phyloP scores from a whole-genome alignment of 2,329 filamentous ascomycete species.

The Verticillium klebahnii region DNA sequence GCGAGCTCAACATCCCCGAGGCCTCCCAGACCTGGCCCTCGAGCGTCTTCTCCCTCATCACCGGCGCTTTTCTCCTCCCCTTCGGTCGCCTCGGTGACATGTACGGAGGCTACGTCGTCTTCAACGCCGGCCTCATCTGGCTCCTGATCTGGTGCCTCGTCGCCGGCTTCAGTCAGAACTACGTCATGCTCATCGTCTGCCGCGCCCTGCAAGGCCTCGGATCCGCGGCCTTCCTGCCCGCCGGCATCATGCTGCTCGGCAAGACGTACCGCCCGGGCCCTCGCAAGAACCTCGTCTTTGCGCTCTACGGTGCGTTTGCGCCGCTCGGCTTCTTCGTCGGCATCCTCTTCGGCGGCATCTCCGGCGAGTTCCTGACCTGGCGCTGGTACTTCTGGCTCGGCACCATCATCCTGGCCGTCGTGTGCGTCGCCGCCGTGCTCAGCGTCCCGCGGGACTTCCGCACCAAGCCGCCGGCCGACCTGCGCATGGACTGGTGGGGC shows the following conservation, averaged over 20 bases:
- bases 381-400: conserved; percentile 70
- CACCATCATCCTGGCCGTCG: conserved; percentile 33
- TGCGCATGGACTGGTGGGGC: conserved; percentile 59
- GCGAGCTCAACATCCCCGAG: conserved; percentile 59
- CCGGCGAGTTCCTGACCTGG: conserved; percentile 58
- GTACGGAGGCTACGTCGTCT: conserved; percentile 57
- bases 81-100: conserved; percentile 59
- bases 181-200: conserved; percentile 67
- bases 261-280: conserved; percentile 66
- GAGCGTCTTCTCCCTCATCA: conserved; percentile 55
- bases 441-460: conserved; percentile 31
- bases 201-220: conserved; percentile 72
- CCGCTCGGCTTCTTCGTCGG: conserved; percentile 57
- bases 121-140: conserved; percentile 58
- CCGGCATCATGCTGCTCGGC: conserved; percentile 65
- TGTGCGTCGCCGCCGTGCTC: conserved; percentile 38
- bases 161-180: conserved; percentile 63
- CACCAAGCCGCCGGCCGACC: conserved; percentile 13
- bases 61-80: conserved; percentile 56
- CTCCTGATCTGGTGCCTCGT: conserved; percentile 65
- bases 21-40: conserved; percentile 59
- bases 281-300: conserved; percentile 64
- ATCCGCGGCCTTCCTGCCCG: conserved; percentile 66
- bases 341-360: conserved; percentile 61
- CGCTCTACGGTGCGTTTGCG: conserved; percentile 54